Evolutionary conservation across 1,139 yeast species (phyloP).

Genomic region (Candida frijolesensis): DNA sequence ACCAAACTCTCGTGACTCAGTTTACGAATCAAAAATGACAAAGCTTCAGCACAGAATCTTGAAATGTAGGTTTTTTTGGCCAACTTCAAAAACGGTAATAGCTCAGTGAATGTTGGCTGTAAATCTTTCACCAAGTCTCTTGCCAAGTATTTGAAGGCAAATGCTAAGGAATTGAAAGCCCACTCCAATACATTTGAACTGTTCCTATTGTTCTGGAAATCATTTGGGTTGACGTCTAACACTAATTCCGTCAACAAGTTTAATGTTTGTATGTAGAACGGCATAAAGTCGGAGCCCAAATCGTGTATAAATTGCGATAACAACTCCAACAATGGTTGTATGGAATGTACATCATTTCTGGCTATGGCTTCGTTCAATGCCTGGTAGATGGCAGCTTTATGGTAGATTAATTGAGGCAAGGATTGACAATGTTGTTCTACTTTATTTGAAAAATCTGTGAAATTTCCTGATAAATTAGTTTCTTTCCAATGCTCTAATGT

Average conservation of each 20-base stretch:
- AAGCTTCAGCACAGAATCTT: constrained; percentile 87
- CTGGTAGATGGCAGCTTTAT: constrained; percentile 63
- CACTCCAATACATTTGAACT: constrained; percentile 77
- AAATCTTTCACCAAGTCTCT: constrained; percentile 63
- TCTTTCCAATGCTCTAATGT: constrained; percentile 88
- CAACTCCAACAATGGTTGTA: constrained; percentile 82
- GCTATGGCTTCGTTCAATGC: constrained; percentile 52
- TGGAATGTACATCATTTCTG: constrained; percentile 65
- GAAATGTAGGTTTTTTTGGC: constrained; percentile 64
- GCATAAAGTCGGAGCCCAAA: constrained; percentile 87
- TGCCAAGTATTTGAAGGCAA: constrained; percentile 83
- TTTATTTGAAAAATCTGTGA: constrained; percentile 62
- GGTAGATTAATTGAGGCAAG: constrained; percentile 78
- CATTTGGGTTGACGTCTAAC: constrained; percentile 46
- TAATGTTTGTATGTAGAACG: constrained; percentile 61
- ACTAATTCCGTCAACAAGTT: constrained; percentile 54
- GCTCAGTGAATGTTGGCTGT: constrained; percentile 63
- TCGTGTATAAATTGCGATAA: constrained; percentile 89
- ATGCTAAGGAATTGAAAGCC: constrained; percentile 84
- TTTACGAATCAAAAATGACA: constrained; percentile 81
- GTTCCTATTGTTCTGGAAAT: constrained; percentile 41
- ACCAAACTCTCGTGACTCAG: constrained; percentile 52
- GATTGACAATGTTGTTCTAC: constrained; percentile 63
- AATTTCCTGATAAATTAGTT: constrained; percentile 74
- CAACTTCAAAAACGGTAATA: constrained; percentile 64